Evolutionary conservation across 2,329 filamentous ascomycete genomes (phyloP).

Genomic region (Botrytis byssoidea): DNA sequence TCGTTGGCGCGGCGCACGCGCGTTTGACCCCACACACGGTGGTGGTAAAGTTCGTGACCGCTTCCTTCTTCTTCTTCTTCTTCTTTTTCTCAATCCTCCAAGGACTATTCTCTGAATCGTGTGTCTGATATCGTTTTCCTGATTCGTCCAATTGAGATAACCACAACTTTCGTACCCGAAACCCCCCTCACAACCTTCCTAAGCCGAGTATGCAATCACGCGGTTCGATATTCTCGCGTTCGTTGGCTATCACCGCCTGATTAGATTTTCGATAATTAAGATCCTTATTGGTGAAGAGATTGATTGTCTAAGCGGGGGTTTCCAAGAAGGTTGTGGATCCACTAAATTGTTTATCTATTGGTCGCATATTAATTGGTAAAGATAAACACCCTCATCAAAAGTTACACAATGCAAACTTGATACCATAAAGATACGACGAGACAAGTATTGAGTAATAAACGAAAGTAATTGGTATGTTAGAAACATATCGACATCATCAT

Average conservation of each 20-base stretch:
- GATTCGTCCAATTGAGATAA: neutral
- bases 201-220: neutral
- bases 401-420: neutral
- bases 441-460: neutral
- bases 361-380: constrained; percentile 6
- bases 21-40: constrained; percentile 14
- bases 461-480: neutral
- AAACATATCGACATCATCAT: neutral
- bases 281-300: constrained; percentile 9
- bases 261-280: neutral
- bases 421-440: neutral
- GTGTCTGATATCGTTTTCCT: neutral
- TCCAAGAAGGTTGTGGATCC: constrained; percentile 11
- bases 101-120: neutral
- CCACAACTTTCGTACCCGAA: neutral
- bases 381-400: constrained; percentile 8
- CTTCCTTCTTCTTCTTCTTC: neutral
- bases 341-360: constrained; percentile 18
- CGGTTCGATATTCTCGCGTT: neutral
- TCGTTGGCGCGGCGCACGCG: constrained; percentile 9
- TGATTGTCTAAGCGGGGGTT: constrained; percentile 5
- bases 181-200: neutral
- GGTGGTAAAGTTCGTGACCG: constrained; percentile 6
- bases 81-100: neutral
- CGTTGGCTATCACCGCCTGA: constrained; percentile 13